A percentile compares a stretch with the other conserved stretches of the same genome.
These are phyloP conservation scores for Plasmodium yoelii DNA, from an alignment of 169 alveolate genomes.

Conservation along the genomic window DNA sequence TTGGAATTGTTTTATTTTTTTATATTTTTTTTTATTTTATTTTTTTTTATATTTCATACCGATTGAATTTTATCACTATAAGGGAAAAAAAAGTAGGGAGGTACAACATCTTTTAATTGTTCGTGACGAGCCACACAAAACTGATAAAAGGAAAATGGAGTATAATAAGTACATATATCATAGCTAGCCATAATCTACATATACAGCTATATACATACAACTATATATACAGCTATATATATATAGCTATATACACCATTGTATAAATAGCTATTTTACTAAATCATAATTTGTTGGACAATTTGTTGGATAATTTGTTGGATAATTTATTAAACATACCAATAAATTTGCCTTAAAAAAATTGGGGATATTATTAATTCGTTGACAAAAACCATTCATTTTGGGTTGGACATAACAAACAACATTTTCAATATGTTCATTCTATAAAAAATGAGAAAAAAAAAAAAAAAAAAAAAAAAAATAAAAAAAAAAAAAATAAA, in stretches of 20 bases:
- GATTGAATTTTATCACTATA: slow-evolving; percentile 35
- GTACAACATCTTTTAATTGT: slow-evolving; percentile 48
- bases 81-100: slow-evolving; percentile 56
- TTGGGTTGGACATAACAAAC: slow-evolving; percentile 70
- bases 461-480: not conserved
- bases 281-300: too few species aligned
- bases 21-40: too few species aligned
- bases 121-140: slow-evolving; percentile 64
- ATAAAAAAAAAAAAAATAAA: not conserved
- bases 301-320: too few species aligned
- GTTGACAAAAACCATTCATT: slow-evolving; percentile 53
- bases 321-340: not conserved
- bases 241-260: too few species aligned
- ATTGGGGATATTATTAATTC: slow-evolving; percentile 46
- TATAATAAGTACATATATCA: too few species aligned
- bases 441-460: not conserved
- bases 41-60: not conserved
- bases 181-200: too few species aligned
- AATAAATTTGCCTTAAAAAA: slow-evolving; percentile 54
- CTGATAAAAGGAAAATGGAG: slow-evolving; percentile 14
- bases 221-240: too few species aligned
- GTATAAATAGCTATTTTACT: too few species aligned
- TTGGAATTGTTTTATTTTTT: too few species aligned
- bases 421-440: slow-evolving; percentile 51
- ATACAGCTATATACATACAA: too few species aligned